Evolutionary conservation across 768 basidiomycete genomes (phyloP).

Genomic region (Phanerochaete carnosa): DNA sequence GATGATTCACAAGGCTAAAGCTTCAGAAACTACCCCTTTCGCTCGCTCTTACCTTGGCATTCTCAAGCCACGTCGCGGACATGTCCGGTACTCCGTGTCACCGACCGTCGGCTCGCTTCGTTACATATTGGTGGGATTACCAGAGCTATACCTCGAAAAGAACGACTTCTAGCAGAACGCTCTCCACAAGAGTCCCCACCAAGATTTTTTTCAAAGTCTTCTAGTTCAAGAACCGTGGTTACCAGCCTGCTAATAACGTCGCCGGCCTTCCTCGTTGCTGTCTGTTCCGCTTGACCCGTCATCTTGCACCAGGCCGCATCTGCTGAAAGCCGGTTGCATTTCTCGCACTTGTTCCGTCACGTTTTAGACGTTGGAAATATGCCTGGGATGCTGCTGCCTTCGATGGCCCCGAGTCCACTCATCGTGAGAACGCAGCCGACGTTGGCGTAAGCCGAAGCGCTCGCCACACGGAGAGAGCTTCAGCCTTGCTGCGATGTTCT

Average conservation of each 20-base stretch:
- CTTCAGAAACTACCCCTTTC: background rate
- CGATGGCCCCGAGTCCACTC: background rate
- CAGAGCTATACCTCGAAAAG: no score
- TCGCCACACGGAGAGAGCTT: no score
- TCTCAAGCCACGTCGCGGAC: background rate
- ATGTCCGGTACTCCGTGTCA: no score
- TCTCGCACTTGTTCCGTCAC: background rate
- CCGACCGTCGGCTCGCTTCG: background rate
- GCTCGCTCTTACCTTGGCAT: background rate
- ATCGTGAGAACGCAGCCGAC: constrained; percentile 1
- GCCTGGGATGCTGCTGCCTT: constrained; percentile 1
- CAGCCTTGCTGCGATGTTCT: background rate
- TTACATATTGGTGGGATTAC: background rate
- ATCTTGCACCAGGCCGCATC: no score
- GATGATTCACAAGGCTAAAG: background rate
- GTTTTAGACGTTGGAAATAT: background rate
- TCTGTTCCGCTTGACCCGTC: no score
- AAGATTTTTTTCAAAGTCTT: no score
- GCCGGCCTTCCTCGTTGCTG: no score
- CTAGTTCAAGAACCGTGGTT: no score
- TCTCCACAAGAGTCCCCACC: no score
- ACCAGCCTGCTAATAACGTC: no score
- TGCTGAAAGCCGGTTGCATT: no score
- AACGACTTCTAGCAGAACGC: no score
- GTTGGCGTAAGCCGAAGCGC: background rate